A percentile compares a stretch with the other conserved stretches of the same genome.
Conservation (phyloP, 371 early-diverging fungal species). For the Mortierella sp. region DNA sequence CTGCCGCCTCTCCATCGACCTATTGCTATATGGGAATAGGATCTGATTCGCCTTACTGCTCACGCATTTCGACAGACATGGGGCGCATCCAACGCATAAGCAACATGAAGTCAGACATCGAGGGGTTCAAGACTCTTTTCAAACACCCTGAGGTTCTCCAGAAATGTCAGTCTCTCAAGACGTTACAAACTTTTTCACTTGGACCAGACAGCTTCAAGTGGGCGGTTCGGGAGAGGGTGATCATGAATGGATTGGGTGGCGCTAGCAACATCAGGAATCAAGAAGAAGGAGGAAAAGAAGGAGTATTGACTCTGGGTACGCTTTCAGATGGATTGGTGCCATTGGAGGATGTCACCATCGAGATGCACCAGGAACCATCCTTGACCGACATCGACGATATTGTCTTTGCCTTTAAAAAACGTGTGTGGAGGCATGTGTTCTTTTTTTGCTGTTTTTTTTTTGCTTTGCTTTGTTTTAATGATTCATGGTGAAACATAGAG, state of each 20-base stretch:
- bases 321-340: too few relatives aligned
- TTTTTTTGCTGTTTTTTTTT: too few relatives aligned
- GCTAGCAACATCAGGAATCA: too few relatives aligned
- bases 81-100: neutral
- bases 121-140: neutral
- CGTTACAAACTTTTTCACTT: neutral
- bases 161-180: neutral
- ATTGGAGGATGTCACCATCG: too few relatives aligned
- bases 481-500: too few relatives aligned
- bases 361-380: too few relatives aligned
- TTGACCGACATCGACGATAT: too few relatives aligned
- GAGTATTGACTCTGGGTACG: too few relatives aligned
- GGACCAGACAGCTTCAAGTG: neutral
- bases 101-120: neutral
- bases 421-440: too few relatives aligned
- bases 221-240: neutral
- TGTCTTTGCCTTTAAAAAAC: too few relatives aligned
- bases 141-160: neutral
- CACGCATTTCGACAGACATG: neutral
- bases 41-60: too few relatives aligned
- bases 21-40: neutral
- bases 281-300: neutral
- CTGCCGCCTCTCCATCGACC: neutral
- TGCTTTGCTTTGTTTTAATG: too few relatives aligned
- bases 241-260: neutral